Evolutionary conservation across 2,329 filamentous ascomycete species (phyloP), one percentile per base, ranked within the genome.

Genomic region (Aspergillus sp.): DNA sequence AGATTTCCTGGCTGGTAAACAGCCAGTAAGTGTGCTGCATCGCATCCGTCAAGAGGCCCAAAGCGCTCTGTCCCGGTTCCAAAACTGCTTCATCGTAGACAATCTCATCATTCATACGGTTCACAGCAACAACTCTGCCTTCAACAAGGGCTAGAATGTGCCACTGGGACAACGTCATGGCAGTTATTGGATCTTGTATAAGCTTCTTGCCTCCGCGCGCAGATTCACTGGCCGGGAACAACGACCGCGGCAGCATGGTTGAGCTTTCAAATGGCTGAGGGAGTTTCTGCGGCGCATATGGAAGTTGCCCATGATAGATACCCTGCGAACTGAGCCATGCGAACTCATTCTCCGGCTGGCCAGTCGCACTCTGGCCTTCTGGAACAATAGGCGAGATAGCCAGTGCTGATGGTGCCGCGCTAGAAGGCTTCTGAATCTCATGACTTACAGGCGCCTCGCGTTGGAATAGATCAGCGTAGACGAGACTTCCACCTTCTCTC

Each of bases 11-110:
- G 0, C 86, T 85, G 0, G 94, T 98, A 71, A 98, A 96, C 2
- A 99, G 84, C 95, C 96, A 99, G 73, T 94, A 97, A 0, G 95
- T 99, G 71, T 94, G 96, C 81, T 97, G 96, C 75, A 95, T 94
- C 62, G 90, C 85, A 75, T 99, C 95, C 8, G 94, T 88, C 54
- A 92, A 89, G 17, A 99, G 84, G 0, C 91, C 92, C n/a, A 99
- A 80, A 4, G 89, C 87, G 68, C 84, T 88, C 68, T 96, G 90
- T 0, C 90, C 90, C 4, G 87, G 84, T 58, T 94, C 90, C 13
- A 98, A 81, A 4, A 99, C 89, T 21, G 88, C 83, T 75, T 98
- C 92, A 73, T 97, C 91, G 68, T 95, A 96, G 1, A 96, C 90
- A 51, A 94, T 82, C 54, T 88, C 86, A 27, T 94, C 92, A 42